Conservation (phyloP, 2,329 filamentous ascomycete genomes). For the Scleromitrula shiraiana region DNA sequence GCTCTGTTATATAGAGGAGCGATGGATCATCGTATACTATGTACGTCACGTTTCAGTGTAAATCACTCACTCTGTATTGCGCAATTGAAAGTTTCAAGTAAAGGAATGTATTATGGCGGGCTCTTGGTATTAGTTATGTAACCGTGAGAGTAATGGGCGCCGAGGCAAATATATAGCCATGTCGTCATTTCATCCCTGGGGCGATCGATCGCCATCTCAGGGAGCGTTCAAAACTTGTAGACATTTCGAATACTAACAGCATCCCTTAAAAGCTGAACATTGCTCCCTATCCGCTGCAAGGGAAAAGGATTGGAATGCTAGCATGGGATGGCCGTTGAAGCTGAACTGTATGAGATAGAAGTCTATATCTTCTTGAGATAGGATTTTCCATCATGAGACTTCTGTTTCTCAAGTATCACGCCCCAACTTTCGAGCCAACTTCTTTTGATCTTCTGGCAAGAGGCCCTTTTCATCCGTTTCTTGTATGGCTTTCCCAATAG, state of each 20-base stretch:
- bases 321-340: not conserved
- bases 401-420: constrained; percentile 18
- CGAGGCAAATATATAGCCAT: too few species aligned
- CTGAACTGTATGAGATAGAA: not conserved
- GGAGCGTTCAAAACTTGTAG: too few species aligned
- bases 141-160: not conserved
- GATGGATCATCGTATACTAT: not conserved
- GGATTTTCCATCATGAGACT: too few species aligned
- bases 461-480: constrained; percentile 66
- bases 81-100: not conserved
- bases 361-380: too few species aligned
- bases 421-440: constrained; percentile 54
- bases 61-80: not conserved
- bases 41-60: not conserved
- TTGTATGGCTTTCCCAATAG: constrained; percentile 69
- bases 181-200: not conserved
- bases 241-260: too few species aligned
- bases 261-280: too few species aligned
- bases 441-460: constrained; percentile 59
- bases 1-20: not conserved
- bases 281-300: too few species aligned
- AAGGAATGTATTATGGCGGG: not conserved
- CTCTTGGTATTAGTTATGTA: not conserved
- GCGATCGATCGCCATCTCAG: not conserved
- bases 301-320: too few species aligned